These are phyloP conservation scores for Marchantia polymorpha DNA, from an alignment of 225 moss, liverwort and hornwort genomes.

Conservation along the genomic window DNA sequence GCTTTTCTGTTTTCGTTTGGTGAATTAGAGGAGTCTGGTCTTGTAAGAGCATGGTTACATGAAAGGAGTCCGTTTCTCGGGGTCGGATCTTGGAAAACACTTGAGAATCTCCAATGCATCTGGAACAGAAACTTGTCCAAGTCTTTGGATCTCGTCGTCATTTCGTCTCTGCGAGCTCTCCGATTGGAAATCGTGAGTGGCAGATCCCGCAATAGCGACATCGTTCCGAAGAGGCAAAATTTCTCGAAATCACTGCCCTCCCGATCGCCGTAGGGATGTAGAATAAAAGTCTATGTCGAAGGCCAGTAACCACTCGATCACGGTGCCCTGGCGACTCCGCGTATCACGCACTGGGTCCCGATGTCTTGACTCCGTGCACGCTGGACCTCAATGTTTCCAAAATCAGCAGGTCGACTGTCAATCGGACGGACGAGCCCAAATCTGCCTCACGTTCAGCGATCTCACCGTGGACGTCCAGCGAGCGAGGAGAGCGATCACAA, in stretches of 20 bases:
- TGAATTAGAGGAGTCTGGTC: too few species aligned
- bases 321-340: not conserved
- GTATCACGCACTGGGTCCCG: not conserved
- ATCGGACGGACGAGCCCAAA: too few species aligned
- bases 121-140: slow-evolving; percentile 15
- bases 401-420: too few species aligned
- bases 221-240: not conserved
- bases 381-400: too few species aligned
- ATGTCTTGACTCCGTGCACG: too few species aligned
- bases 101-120: slow-evolving; percentile 14
- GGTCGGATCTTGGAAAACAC: slow-evolving; percentile 5
- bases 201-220: not conserved
- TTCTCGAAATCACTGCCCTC: not conserved
- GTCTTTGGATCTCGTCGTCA: not conserved
- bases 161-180: not conserved
- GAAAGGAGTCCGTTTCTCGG: not conserved
- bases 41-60: too few species aligned
- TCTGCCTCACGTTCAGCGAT: not conserved
- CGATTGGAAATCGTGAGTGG: too few species aligned
- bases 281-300: not conserved
- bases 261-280: not conserved
- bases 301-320: not conserved
- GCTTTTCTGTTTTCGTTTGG: too few species aligned
- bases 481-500: too few species aligned
- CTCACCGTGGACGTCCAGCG: not conserved